Base-by-base conservation (phyloP, 805 yeast genomes). In the Pichia cabralensis region DNA sequence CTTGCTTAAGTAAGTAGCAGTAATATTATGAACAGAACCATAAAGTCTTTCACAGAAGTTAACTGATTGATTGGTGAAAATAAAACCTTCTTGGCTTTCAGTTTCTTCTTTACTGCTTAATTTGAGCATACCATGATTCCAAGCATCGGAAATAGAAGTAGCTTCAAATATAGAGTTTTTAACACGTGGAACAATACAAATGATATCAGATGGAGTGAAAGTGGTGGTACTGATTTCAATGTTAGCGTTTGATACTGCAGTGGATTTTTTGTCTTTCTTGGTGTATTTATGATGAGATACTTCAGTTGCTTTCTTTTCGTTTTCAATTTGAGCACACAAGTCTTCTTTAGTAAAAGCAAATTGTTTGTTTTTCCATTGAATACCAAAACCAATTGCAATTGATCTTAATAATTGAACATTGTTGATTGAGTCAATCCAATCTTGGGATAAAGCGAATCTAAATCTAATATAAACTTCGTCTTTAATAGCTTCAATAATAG, bases 11-110 rank as follows among this genome's bases (percentile, higher is more conserved):
- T 76, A 76, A 33, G 71, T 71, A 11, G 89, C 85, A 20, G 88
- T 81, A 46, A 79, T 85, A 8, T 80, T 70, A 49, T 88, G 92
- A 21, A 89, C 69, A 19, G 67, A 54, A 21, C 97, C 96, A 47
- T 82, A 82, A 21, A 84, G 74, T 52, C 85, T 95, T 54, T 86
- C 95, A 43, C 74, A 74, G 35, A 85, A 66, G 8, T 79, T 60
- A 23, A 83, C 61, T 20, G 92, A 67, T 55, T 89, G 95, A 21
- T 67, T 58, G 45, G 88, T 60, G 34, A 82, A 66, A 22, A 71
- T 65, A 38, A 78, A 52, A 9, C 88, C 94, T 19, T 72, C 61
- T 7, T 71, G 73, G 40, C 65, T 67, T 24, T 56, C 53, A 36
- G 64, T 50, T 18, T 56, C 42, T 37, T 64, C 28, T 9, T 29